These are phyloP conservation scores for Leccinum aurantiacum DNA, from an alignment of 768 basidiomycete species.

Conservation along the genomic window DNA sequence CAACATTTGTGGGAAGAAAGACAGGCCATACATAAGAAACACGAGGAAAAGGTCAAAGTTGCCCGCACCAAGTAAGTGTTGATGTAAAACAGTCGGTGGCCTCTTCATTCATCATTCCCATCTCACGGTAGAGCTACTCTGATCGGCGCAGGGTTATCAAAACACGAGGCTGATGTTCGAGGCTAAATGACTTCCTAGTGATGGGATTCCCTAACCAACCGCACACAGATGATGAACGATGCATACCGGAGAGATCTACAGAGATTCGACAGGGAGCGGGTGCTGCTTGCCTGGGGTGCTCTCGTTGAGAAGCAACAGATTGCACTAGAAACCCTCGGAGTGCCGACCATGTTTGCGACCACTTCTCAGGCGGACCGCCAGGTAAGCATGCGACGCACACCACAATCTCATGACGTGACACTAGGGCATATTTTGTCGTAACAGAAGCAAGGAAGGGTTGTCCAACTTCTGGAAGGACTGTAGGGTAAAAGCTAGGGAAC, in stretches of 20 bases:
- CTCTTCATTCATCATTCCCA: slow-evolving; percentile 3
- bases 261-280: slow-evolving; percentile 70
- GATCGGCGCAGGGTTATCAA: slow-evolving; percentile 62
- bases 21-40: slow-evolving; percentile 56
- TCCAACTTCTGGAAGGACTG: slow-evolving; percentile 63
- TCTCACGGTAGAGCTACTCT: slow-evolving; percentile 54
- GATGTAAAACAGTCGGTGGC: slow-evolving; percentile 2
- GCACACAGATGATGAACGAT: slow-evolving; percentile 60
- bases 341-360: slow-evolving; percentile 74
- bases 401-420: slow-evolving; percentile 1
- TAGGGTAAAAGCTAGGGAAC: slow-evolving; percentile 22
- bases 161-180: slow-evolving; percentile 53
- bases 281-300: slow-evolving; percentile 73
- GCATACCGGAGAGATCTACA: slow-evolving; percentile 63
- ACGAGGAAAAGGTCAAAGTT: slow-evolving; percentile 70
- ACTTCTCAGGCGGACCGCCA: slow-evolving; percentile 49
- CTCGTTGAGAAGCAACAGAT: slow-evolving; percentile 71
- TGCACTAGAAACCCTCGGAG: slow-evolving; percentile 53
- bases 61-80: slow-evolving; percentile 60
- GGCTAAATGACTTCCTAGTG: slow-evolving; percentile 7
- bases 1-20: slow-evolving; percentile 68
- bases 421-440: slow-evolving; percentile 2
- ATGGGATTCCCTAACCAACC: slow-evolving; percentile 13
- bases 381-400: slow-evolving; percentile 39
- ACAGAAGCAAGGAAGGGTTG: slow-evolving; percentile 70